Percentiles rank a stretch among this genome's conserved stretches.
phyloP scores from a whole-genome alignment of 2,329 filamentous ascomycete species.

The Fonsecaea pedrosoi region DNA sequence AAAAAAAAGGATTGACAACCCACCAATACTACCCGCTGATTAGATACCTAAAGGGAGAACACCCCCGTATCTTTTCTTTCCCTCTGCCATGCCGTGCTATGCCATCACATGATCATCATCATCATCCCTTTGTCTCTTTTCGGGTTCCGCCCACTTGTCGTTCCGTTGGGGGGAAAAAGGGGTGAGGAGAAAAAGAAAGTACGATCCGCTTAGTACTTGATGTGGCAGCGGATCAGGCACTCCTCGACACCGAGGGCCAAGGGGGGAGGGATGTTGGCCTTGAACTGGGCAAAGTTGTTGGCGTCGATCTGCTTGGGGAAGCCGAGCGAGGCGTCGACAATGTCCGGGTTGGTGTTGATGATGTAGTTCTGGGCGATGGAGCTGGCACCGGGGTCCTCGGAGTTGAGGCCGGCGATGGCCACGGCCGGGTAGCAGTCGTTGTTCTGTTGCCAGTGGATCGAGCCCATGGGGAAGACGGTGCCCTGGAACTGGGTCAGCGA shows the following conservation, averaged over 20 bases:
- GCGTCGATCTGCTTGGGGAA: constrained; percentile 39
- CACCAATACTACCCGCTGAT: no score
- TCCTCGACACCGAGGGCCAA: constrained; percentile 37
- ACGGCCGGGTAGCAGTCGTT: constrained; percentile 52
- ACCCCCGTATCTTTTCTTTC: no score
- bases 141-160: no score
- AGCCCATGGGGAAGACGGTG: constrained; percentile 56
- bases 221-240: constrained; percentile 38
- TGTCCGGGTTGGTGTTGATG: constrained; percentile 51
- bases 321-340: constrained; percentile 52
- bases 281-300: constrained; percentile 38
- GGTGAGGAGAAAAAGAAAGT: no score
- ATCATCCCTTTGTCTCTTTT: no score
- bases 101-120: neutral
- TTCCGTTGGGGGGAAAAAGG: no score
- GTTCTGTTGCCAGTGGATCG: constrained; percentile 59
- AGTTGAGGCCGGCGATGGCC: constrained; percentile 54
- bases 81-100: no score
- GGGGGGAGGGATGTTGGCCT: constrained; percentile 33
- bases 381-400: constrained; percentile 48
- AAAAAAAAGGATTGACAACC: no score
- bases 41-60: no score
- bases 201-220: constrained; percentile 31
- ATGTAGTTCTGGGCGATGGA: constrained; percentile 60
- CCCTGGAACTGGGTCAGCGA: constrained; percentile 51